Evolutionary conservation across 2,329 filamentous ascomycete genomes (phyloP).

Genomic region (Cylindrodendrum hubeiense): DNA sequence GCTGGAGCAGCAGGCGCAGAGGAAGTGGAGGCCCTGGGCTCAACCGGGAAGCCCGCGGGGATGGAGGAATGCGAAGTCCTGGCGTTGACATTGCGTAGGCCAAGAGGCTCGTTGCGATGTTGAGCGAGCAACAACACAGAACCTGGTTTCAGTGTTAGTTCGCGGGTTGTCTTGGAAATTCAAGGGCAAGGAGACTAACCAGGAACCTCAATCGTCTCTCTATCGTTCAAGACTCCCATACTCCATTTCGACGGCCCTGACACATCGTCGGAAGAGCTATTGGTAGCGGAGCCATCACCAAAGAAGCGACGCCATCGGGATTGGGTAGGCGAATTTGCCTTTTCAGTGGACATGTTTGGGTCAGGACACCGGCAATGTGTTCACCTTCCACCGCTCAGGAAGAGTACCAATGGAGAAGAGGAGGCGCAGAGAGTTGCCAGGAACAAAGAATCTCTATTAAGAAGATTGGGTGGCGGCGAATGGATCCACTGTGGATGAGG

Average conservation of each 20-base stretch:
- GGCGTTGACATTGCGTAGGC: slow-evolving; percentile 67
- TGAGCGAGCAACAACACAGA: slow-evolving; percentile 69
- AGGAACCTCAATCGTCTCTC: slow-evolving; percentile 86
- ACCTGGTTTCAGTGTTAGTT: slow-evolving; percentile 53
- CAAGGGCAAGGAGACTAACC: slow-evolving; percentile 63
- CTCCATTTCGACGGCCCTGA: slow-evolving; percentile 61
- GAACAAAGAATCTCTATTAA: background rate
- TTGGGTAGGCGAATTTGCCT: slow-evolving; percentile 17
- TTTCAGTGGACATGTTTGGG: slow-evolving; percentile 32
- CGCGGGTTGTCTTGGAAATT: background rate
- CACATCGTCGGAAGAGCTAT: slow-evolving; percentile 23
- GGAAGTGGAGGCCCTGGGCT: slow-evolving; percentile 48
- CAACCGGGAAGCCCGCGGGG: slow-evolving; percentile 58
- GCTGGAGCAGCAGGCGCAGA: slow-evolving; percentile 19
- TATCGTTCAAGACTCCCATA: slow-evolving; percentile 88
- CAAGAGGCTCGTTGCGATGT: slow-evolving; percentile 70
- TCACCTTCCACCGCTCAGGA: background rate
- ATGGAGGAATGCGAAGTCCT: slow-evolving; percentile 71
- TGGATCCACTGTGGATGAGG: slow-evolving; percentile 7
- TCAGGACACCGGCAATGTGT: background rate
- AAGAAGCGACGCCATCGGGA: slow-evolving; percentile 38
- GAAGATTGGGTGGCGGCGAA: background rate
- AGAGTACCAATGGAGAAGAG: background rate
- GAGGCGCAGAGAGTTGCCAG: background rate
- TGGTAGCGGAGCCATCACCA: slow-evolving; percentile 20